Evolutionary conservation across 179 eudicot genomes (phyloP), one percentile per base, ranked within the genome.

Genomic region (Pouteria campechiana): DNA sequence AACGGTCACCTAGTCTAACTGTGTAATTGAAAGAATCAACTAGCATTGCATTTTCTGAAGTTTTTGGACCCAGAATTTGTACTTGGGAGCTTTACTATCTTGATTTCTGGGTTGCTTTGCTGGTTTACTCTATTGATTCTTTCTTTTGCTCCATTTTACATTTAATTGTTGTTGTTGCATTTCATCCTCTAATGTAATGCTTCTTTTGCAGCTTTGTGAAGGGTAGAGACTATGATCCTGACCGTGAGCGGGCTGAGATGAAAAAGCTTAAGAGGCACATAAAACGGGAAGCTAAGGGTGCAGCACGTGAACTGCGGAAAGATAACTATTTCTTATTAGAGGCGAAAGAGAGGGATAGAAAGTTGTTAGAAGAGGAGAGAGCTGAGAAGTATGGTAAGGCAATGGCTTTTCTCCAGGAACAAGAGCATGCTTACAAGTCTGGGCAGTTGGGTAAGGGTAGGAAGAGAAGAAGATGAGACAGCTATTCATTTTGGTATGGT

Each of bases 151-250:
- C 44, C 12, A 17, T 41, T 7, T 20, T n/a, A 31, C 7, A 25
- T 17, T 14, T n/a, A 23, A 5, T 30, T 12, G 12, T 52, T 42
- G 7, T 30, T 12, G 12, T 52, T 42, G 23, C 17, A 10, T 34
- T 16, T 42, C 3, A 25, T 17, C 12, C 4, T 16, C 51, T 10
- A 18, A 7, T 36, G 8, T 25, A 25, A 8, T 8, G 48, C 14
- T 55, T 36, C 3, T 75, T 51, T 17, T 48, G 66, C 84, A 90
- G 93, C 62, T 90, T 61, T 49, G 73, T 82, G 6, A 76, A 77
- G 73, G 96, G 94, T 52, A 76, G 93, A 63, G 84, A 87, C 60
- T 90, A 82, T 61, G 98, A 90, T 52, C 96, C 98, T 43, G 84
- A 90, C 41, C 96, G 98, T 37, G 80, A 57, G 43, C 72, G 96